A percentile compares a stretch with the other conserved stretches of the same genome.
Evolutionary conservation across 225 moss, liverwort and hornwort species (phyloP).

Genomic region (Sphagnum contortum): DNA sequence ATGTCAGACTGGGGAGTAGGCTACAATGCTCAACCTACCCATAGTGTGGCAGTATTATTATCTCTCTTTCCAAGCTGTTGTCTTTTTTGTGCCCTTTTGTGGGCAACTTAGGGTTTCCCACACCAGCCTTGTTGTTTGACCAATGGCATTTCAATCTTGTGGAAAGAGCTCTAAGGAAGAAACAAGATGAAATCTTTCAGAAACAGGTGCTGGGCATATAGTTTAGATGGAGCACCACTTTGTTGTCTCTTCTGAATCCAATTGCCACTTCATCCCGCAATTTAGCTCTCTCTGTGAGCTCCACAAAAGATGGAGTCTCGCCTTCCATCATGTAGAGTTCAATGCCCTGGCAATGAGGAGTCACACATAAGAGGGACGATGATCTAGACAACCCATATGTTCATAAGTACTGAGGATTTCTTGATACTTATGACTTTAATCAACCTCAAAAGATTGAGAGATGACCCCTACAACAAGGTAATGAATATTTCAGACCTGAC

Average conservation of each 20-base stretch:
- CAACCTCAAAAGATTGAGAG: too few species aligned
- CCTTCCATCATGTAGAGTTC: constrained; percentile 36
- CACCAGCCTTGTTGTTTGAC: neutral
- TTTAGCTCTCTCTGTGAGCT: constrained; percentile 51
- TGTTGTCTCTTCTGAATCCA: constrained; percentile 45
- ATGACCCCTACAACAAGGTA: too few species aligned
- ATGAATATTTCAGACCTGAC: too few species aligned
- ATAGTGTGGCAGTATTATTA: too few species aligned
- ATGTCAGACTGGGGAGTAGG: neutral
- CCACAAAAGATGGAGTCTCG: constrained; percentile 42
- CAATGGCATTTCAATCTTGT: neutral
- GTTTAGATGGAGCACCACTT: constrained; percentile 23
- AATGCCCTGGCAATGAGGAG: constrained; percentile 25
- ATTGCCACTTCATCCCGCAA: constrained; percentile 44
- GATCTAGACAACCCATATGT: too few species aligned
- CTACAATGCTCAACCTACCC: neutral
- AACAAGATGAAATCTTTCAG: neutral
- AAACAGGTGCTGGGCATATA: neutral
- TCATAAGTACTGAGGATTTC: too few species aligned
- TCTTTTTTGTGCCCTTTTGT: neutral
- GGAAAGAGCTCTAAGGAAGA: neutral
- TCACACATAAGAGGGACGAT: too few species aligned
- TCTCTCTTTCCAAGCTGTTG: neutral
- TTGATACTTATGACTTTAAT: too few species aligned
- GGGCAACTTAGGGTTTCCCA: neutral